Conservation (phyloP, 2,329 filamentous ascomycete genomes). For the Colletotrichum falcatum region DNA sequence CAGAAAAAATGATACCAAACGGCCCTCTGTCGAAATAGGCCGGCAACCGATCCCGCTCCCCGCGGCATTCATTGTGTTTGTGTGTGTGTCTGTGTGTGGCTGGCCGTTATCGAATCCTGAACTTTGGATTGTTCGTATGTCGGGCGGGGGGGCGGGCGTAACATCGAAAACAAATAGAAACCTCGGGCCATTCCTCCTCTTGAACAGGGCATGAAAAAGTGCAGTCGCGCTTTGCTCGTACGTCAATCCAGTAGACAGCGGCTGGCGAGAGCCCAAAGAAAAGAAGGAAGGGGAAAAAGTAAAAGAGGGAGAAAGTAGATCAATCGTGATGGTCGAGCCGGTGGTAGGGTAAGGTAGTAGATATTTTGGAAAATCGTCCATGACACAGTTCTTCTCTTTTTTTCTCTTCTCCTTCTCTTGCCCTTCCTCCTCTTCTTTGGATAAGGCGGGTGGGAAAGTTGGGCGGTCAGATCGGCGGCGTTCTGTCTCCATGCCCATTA, state of each 20-base stretch:
- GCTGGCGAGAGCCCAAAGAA: background rate
- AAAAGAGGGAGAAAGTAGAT: background rate
- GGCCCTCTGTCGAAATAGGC: background rate
- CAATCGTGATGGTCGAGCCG: background rate
- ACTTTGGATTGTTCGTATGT: conserved; percentile 3
- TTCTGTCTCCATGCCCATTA: no score
- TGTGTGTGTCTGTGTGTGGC: background rate
- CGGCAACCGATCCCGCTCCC: conserved; percentile 6
- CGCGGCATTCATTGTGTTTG: background rate
- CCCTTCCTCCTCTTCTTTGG: background rate
- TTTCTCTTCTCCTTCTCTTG: background rate
- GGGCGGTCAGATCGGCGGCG: background rate
- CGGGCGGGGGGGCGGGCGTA: conserved; percentile 1
- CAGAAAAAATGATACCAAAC: background rate
- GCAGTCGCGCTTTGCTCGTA: conserved; percentile 1
- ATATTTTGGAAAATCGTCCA: conserved; percentile 24
- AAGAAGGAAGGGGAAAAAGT: background rate
- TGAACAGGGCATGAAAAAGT: conserved; percentile 28
- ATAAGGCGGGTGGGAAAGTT: background rate
- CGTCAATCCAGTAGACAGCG: background rate
- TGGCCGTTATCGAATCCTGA: conserved; percentile 21
- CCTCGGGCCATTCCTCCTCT: conserved; percentile 25
- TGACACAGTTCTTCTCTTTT: conserved; percentile 12
- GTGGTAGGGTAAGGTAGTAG: conserved; percentile 10
- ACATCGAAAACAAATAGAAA: background rate